phyloP scores from a whole-genome alignment of 2,329 filamentous ascomycete species.

The Emmonsia crescens region DNA sequence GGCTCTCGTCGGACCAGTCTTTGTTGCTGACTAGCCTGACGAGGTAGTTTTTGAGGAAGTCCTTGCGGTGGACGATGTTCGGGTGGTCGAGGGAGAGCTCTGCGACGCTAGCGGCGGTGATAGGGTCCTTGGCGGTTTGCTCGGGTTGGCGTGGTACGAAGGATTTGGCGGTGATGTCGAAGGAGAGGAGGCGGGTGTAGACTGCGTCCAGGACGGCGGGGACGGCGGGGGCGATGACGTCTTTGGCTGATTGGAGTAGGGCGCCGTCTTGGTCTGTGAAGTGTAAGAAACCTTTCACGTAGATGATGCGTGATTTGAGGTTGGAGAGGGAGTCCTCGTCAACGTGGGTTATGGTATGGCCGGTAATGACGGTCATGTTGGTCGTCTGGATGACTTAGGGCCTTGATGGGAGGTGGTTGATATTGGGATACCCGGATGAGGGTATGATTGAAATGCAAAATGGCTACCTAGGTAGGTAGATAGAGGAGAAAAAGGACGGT shows the following conservation, averaged over 20 bases:
- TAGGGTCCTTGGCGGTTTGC: constrained; percentile 6
- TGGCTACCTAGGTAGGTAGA: background rate
- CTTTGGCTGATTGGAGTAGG: constrained; percentile 16
- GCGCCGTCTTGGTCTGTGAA: constrained; percentile 19
- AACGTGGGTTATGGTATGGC: constrained; percentile 6
- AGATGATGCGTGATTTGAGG: constrained; percentile 14
- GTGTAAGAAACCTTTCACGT: constrained; percentile 19
- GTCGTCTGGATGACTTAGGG: background rate
- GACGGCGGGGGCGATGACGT: constrained; percentile 18
- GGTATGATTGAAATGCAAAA: background rate
- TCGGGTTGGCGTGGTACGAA: constrained; percentile 19
- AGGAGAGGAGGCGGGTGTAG: constrained; percentile 21
- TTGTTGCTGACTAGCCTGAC: constrained; percentile 19
- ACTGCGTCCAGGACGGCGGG: constrained; percentile 20
- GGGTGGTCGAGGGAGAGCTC: constrained; percentile 18
- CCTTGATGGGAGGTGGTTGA: background rate
- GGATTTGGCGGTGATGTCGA: constrained; percentile 22
- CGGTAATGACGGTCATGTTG: background rate
- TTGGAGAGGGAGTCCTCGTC: constrained; percentile 9
- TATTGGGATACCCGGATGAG: background rate
- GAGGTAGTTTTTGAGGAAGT: constrained; percentile 21
- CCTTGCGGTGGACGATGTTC: constrained; percentile 21
- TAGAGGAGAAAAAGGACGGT: background rate
- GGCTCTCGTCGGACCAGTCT: constrained; percentile 20
- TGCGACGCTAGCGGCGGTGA: constrained; percentile 5